Base-by-base conservation (phyloP, 2,329 filamentous ascomycete genomes). In the Aspergillus tamarii region DNA sequence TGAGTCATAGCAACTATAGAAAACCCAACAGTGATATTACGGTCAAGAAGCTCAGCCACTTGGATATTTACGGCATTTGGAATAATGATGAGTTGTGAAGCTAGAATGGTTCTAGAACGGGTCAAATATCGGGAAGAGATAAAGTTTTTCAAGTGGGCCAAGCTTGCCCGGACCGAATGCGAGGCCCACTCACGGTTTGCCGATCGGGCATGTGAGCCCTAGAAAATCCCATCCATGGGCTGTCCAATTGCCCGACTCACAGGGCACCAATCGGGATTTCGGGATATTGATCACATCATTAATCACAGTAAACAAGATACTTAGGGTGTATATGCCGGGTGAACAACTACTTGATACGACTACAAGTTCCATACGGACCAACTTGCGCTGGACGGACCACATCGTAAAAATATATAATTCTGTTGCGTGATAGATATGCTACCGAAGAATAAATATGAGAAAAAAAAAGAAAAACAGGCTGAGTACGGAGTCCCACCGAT, bases 361-460 rank as follows among this genome's bases (percentile, higher is more conserved):
- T 8, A 41, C 39, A 41, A 10, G 16, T 4, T 6, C 10, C 9
- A 19, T 41, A 9, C 1, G 3, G 7, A 10, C 39, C 2, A 19
- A 10, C 3, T 41, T 9, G 39, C 3, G 19, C 16, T 4, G 10
- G 2, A 9, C 10, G 16, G 19, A n/a, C 9, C 7, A 41, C 7
- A 9, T 9, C 2, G 8, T 10, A 2, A 4, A 10, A 19, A 9
- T 41, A 41, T 41, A 41, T n/a, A 41, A 9, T 9, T 9, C 4
- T 0, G 2, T 2, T 0, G 1, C 3, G 0, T 3, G 7, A 6
- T 41, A 10, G 39, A 1, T 6, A 7, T 41, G 8, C 36, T 19
- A 9, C 12, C 4, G 34, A 6, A 6, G 5, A 16, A 14, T 12
- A 14, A 7, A 19, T 19, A 39, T 14, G 5, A 4, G 1, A 41